A percentile compares a stretch with the other conserved stretches of the same genome.
phyloP scores from a whole-genome alignment of 306 rosid genomes.

The Pyrus communis region DNA sequence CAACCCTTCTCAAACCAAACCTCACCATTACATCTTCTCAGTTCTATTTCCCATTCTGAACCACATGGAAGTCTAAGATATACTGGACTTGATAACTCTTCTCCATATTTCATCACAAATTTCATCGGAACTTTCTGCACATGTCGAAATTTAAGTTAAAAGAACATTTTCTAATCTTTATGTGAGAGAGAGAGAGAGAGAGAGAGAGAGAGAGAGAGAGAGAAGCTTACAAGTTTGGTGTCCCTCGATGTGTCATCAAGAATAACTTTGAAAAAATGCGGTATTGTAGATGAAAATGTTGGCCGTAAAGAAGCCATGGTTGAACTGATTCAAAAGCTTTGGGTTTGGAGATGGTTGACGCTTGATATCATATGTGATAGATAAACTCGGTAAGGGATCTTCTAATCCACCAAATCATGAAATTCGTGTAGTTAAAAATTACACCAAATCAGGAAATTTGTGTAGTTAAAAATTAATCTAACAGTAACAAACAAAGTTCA shows the following conservation, averaged over 20 bases:
- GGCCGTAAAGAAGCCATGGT: neutral
- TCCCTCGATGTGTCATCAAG: neutral
- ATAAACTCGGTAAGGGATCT: too few relatives aligned
- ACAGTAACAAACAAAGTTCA: rapidly evolving
- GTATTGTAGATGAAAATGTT: neutral
- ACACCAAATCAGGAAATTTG: too few relatives aligned
- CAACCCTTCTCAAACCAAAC: conserved; percentile 15
- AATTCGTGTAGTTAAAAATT: too few relatives aligned
- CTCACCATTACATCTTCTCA: neutral
- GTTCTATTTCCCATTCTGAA: conserved; percentile 2
- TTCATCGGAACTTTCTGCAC: neutral
- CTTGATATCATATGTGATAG: too few relatives aligned
- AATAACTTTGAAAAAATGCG: conserved; percentile 10
- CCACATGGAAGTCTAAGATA: conserved; percentile 5
- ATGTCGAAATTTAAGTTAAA: too few relatives aligned
- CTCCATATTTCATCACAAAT: neutral
- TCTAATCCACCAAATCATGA: rapidly evolving
- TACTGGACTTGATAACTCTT: neutral
- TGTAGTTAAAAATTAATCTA: rapidly evolving
- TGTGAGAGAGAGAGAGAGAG: neutral
- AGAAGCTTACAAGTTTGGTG: conserved; percentile 1
- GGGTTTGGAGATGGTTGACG: too few relatives aligned
- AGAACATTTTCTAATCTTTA: too few relatives aligned
- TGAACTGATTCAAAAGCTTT: too few relatives aligned
- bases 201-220: neutral